A percentile compares a stretch with the other conserved stretches of the same genome.
These are phyloP conservation scores for Suillus subalutaceus DNA, from an alignment of 768 basidiomycete genomes.

Conservation along the genomic window DNA sequence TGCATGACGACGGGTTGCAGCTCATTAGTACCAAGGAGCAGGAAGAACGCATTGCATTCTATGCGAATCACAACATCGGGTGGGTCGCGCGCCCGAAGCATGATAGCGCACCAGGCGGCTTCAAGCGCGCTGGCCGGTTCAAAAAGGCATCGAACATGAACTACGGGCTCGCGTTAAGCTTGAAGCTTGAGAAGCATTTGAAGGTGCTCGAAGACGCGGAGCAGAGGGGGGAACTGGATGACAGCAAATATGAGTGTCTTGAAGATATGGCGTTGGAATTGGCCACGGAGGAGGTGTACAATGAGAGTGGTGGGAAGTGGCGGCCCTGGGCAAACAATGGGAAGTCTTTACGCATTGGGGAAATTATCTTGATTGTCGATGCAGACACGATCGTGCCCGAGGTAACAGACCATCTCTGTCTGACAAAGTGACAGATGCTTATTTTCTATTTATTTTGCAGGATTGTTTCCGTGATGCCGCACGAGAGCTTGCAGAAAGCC, in stretches of 20 bases:
- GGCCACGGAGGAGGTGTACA: slow-evolving; percentile 74
- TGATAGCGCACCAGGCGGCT: slow-evolving; percentile 60
- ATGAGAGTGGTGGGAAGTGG: slow-evolving; percentile 60
- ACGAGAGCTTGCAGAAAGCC: slow-evolving; percentile 75
- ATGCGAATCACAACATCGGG: slow-evolving; percentile 75
- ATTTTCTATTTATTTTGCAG: slow-evolving; percentile 30
- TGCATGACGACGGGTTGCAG: slow-evolving; percentile 87
- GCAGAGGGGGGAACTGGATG: slow-evolving; percentile 42
- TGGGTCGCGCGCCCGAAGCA: slow-evolving; percentile 85
- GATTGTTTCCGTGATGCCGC: slow-evolving; percentile 90
- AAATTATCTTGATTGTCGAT: slow-evolving; percentile 83
- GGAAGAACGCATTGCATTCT: slow-evolving; percentile 70
- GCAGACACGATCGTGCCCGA: slow-evolving; percentile 85
- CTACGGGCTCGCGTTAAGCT: slow-evolving; percentile 69
- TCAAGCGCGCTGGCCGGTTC: slow-evolving; percentile 84
- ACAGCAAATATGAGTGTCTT: slow-evolving; percentile 40
- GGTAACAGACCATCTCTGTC: slow-evolving; percentile 31
- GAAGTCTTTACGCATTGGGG: slow-evolving; percentile 73
- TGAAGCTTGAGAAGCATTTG: slow-evolving; percentile 52
- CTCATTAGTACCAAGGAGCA: slow-evolving; percentile 62
- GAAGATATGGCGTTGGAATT: slow-evolving; percentile 73
- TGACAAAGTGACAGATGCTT: background rate
- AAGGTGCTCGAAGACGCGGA: slow-evolving; percentile 30
- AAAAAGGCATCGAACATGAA: slow-evolving; percentile 95
- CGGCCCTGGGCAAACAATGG: slow-evolving; percentile 81